These are phyloP conservation scores for Petunia axillaris DNA, from an alignment of 257 asterid genomes.

Conservation along the genomic window DNA sequence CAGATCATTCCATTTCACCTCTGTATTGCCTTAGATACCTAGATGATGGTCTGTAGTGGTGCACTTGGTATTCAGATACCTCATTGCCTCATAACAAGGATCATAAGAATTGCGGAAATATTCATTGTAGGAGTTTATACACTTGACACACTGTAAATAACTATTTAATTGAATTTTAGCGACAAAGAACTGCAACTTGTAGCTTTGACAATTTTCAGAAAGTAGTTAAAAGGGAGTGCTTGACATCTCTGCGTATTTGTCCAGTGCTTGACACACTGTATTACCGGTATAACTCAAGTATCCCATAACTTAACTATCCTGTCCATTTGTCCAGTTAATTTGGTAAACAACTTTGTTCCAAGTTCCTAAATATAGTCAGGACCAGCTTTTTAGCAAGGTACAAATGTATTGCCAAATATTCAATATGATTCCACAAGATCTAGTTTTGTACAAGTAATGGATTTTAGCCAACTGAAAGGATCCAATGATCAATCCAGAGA, in stretches of 20 bases:
- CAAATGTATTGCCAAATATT: too few relatives aligned
- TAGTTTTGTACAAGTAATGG: background rate
- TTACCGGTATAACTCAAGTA: slow-evolving; percentile 4
- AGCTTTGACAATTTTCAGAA: slow-evolving; percentile 11
- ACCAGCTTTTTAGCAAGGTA: too few relatives aligned
- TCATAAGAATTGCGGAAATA: slow-evolving; percentile 7
- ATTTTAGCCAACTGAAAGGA: background rate
- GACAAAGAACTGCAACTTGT: slow-evolving; percentile 4
- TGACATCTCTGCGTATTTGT: background rate
- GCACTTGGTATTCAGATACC: slow-evolving; percentile 7
- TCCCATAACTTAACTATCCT: background rate
- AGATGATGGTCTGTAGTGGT: background rate
- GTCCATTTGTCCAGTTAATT: slow-evolving; percentile 3
- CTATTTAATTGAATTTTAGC: background rate
- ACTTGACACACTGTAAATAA: slow-evolving; percentile 9
- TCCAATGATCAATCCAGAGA: background rate
- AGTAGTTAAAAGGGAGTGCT: background rate
- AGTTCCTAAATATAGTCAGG: background rate
- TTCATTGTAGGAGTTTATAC: slow-evolving; percentile 5
- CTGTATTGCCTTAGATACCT: background rate
- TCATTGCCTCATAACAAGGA: background rate
- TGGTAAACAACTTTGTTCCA: background rate
- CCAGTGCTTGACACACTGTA: too few relatives aligned
- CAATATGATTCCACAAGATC: background rate
- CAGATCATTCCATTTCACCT: slow-evolving; percentile 7